Base-by-base conservation (phyloP, 108 stramenopile genomes). In the Asterionellopsis glacialis region DNA sequence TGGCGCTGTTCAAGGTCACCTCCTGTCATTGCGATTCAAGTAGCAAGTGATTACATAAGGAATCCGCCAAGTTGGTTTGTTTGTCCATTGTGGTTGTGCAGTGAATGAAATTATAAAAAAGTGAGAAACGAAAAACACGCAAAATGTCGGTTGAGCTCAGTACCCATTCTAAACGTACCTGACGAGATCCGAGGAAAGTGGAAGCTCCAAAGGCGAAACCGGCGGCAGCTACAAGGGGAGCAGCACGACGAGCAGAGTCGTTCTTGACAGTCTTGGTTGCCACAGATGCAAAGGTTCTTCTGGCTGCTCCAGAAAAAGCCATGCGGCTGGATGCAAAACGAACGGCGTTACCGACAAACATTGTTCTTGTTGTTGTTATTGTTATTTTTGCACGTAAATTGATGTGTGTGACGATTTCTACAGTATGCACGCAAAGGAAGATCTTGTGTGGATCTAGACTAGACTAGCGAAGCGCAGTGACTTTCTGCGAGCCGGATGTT, bases 151-250 rank as follows among this genome's bases (percentile, higher is more conserved):
- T 33, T 33, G 33, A 33, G 33, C 33, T 33, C 33, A 33, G 33
- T 25, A 54, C 24, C 53, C 24, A 14, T 19, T 16, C 5, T 2
- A 41, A 12, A 59, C 50, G 24, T 50, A 69, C 68, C 68, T 69
- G 60, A 45, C 61, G 62, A 51, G 63, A 62, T 57, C 64, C 45
- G 41, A 63, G 65, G 13, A 75, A 6, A 14, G 68, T 61, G 2
- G 74, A 67, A 43, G 63, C 59, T 28, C 66, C 68, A 43, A 68
- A 58, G 11, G 58, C 24, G 41, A 68, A 28, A 53, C 68, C 74
- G 41, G 68, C 74, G 5, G 58, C 33, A 19, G 67, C 57, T 12
- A 68, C 43, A 69, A 41, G 21, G 54, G 47, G 47, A 21, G 47
- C 47, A 4, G 64, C 55, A 63, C 45, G 51, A 53, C 67, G 70